Evolutionary conservation across 2,329 filamentous ascomycete genomes (phyloP), one percentile per base, ranked within the genome.

Genomic region (Xylaria sp.): DNA sequence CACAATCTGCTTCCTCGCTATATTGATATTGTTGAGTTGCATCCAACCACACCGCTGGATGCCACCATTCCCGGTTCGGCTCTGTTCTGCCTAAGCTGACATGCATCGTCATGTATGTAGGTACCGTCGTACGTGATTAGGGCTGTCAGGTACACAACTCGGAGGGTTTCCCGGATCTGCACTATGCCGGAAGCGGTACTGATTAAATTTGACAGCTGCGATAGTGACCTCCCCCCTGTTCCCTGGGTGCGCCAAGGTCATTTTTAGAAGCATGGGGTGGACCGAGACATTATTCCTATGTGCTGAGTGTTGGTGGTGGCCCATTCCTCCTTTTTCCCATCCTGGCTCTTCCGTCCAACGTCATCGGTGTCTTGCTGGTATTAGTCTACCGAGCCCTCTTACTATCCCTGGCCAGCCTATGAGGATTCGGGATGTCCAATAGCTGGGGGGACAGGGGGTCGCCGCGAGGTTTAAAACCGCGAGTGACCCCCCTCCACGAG

Each of bases 81-180:
- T n/a, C n/a, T n/a, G n/a, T n/a, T n/a, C n/a, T n/a, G n/a, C n/a
- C n/a, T n/a, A n/a, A n/a, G n/a, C n/a, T n/a, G n/a, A n/a, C n/a
- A n/a, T n/a, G n/a, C n/a, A n/a, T n/a, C n/a, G n/a, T n/a, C n/a
- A n/a, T n/a, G n/a, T n/a, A n/a, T n/a, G n/a, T n/a, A n/a, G n/a
- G n/a, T n/a, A n/a, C n/a, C n/a, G n/a, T n/a, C n/a, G n/a, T n/a
- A n/a, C n/a, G n/a, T n/a, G n/a, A n/a, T n/a, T n/a, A n/a, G n/a
- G n/a, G n/a, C 29, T 34, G 29, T 3, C 29, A 29, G 21, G 41
- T 44, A 44, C 41, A n/a, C 43, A 13, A n/a, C n/a, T 47, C 49
- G 48, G 48, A 37, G 44, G 18, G 34, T 39, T 40, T 21, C 34
- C 44, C 48, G 51, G 55, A 54, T 52, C 55, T 52, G 34, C 44